phyloP scores from a whole-genome alignment of 352 stramenopile genomes.

The Globisporangium carolinianum region DNA sequence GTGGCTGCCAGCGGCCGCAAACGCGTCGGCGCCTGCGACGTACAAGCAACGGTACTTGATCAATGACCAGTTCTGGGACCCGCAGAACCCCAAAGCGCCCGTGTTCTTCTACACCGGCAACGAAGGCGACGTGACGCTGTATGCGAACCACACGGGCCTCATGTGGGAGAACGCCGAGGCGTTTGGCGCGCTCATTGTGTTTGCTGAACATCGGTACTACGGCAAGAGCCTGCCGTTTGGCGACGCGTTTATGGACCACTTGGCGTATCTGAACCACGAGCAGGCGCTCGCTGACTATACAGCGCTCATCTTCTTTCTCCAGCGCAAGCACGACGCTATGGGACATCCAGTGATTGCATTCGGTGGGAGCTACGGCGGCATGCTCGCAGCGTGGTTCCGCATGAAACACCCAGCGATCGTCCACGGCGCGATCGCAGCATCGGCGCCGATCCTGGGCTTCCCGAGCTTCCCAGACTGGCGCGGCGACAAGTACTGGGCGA shows the following conservation, averaged over 20 bases:
- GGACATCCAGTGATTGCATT: conserved; percentile 90
- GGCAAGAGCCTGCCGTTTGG: conserved; percentile 85
- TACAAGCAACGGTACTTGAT: conserved; percentile 89
- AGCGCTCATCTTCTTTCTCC: conserved; percentile 81
- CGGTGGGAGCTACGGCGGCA: conserved; percentile 94
- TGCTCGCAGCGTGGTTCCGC: conserved; percentile 93
- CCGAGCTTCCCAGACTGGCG: conserved; percentile 49
- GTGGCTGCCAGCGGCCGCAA: conserved; percentile 25
- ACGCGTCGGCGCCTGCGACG: conserved; percentile 30
- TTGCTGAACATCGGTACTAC: conserved; percentile 96
- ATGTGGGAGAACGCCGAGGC: conserved; percentile 91
- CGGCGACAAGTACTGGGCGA: conserved; percentile 76
- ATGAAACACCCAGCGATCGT: conserved; percentile 93
- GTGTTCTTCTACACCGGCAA: conserved; percentile 95
- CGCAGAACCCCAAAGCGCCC: conserved; percentile 49
- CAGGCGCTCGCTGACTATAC: conserved; percentile 93
- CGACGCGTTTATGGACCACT: conserved; percentile 50
- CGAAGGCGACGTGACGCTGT: conserved; percentile 91
- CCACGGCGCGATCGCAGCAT: conserved; percentile 90
- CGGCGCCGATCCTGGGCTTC: conserved; percentile 91
- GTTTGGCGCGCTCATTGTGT: conserved; percentile 90
- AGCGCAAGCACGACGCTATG: conserved; percentile 59
- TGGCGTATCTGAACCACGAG: conserved; percentile 84
- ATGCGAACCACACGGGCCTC: conserved; percentile 92
- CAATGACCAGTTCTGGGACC: conserved; percentile 81